Percentiles rank a stretch among this genome's conserved stretches.
These are phyloP conservation scores for Orbilia brochopaga DNA, from an alignment of 2,329 filamentous ascomycete species.

Conservation along the genomic window DNA sequence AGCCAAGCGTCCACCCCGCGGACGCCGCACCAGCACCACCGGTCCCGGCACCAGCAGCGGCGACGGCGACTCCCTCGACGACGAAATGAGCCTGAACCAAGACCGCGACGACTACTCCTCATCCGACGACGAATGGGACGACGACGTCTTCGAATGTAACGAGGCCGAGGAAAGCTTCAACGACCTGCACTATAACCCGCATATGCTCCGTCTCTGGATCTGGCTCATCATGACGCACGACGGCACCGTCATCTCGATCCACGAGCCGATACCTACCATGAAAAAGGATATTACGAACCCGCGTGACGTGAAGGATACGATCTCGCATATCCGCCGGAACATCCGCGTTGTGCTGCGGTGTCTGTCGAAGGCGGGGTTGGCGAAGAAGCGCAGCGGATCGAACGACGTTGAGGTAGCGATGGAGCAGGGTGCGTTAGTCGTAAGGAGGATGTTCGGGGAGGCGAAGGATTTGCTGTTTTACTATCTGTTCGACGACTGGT, in stretches of 20 bases:
- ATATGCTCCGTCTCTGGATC: conserved; percentile 62
- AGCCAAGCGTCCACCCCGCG: not conserved
- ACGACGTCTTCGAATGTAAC: conserved; percentile 40
- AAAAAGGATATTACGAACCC: conserved; percentile 54
- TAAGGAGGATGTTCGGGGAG: conserved; percentile 58
- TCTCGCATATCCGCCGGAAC: conserved; percentile 55
- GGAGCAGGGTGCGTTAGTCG: conserved; percentile 57
- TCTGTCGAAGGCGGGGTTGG: conserved; percentile 56
- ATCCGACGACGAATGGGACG: conserved; percentile 24
- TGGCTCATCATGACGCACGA: conserved; percentile 59
- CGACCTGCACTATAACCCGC: conserved; percentile 54
- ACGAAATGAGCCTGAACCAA: conserved; percentile 40
- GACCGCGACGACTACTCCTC: conserved; percentile 8
- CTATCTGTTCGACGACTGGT: conserved; percentile 72
- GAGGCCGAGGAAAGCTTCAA: conserved; percentile 52
- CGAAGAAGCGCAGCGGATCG: conserved; percentile 62
- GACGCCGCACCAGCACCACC: not conserved
- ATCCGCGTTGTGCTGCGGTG: conserved; percentile 54
- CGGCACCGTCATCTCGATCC: conserved; percentile 62
- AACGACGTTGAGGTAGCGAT: conserved; percentile 58
- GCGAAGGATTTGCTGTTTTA: conserved; percentile 69
- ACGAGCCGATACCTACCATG: conserved; percentile 57
- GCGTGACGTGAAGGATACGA: conserved; percentile 35
- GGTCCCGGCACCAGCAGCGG: conserved; percentile 46
- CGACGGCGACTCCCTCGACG: conserved; percentile 20